Evolutionary conservation across 495 filamentous ascomycete genomes (phyloP), one percentile per base, ranked within the genome.

Genomic region (Pyrenula massariospora): DNA sequence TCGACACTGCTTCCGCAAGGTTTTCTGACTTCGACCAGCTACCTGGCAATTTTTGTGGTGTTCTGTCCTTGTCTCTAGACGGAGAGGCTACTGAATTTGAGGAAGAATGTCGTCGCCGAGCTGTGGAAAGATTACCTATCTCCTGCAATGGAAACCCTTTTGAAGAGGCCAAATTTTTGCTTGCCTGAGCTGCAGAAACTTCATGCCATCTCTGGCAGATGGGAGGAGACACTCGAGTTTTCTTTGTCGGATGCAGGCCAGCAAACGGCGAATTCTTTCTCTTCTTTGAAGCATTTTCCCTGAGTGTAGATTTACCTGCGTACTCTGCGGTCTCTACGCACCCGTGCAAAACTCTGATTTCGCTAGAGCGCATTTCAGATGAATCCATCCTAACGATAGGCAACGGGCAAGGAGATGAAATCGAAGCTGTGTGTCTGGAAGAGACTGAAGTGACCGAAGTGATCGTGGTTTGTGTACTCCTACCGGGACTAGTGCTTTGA

Each of bases 401-500:
- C 31, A 5, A 15, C 5, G 31, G 31, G 15, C 31, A 8, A 15
- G 31, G 15, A 42, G 8, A 8, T 42, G 5, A 5, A 42, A 42
- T 5, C 15, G 31, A 42, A 15, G 31, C 31, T 8, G 15, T 8
- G 31, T 15, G 31, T 42, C 31, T 5, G 5, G 31, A 8, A 8
- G 31, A 15, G 15, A 8, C 31, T 15, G 31, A 42, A 42, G 31
- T 8, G 15, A 15, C 31, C 5, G 31, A 42, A 15, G 8, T 42
- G 5, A 15, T 5, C 15, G 31, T 42, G 15, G 15, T 42, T 15
- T 42, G 31, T 15, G 31, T 42, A 15, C 31, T 42, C 31, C 15
- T 42, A 5, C 31, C 31, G 8, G 31, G 31, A 42, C 31, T 24
- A 2, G 48, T 54, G n/a, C 56, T 62, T 22, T 61, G 58, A 2